A percentile compares a stretch with the other conserved stretches of the same genome.
Conservation (phyloP, 805 yeast species). For the Hanseniaspora occidentalis region DNA sequence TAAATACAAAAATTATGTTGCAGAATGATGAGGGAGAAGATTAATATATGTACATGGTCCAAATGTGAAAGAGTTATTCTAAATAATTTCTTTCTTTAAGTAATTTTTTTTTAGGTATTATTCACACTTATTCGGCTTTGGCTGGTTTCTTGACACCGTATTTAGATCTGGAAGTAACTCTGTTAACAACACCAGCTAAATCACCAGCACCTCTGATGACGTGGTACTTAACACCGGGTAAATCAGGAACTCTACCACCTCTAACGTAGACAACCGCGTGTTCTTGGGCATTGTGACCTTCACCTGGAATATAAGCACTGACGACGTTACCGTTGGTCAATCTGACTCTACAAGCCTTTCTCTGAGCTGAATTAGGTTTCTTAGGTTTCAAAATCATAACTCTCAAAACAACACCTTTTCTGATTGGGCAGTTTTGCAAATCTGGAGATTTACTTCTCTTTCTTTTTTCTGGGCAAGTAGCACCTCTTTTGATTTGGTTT, state of each 20-base stretch:
- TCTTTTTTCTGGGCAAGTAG: constrained; percentile 32
- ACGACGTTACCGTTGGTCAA: constrained; percentile 80
- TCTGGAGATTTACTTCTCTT: constrained; percentile 62
- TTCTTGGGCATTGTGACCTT: constrained; percentile 96
- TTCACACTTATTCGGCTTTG: constrained; percentile 24
- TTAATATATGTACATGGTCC: background rate
- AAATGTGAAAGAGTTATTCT: no score
- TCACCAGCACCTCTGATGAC: constrained; percentile 88
- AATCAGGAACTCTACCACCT: constrained; percentile 97
- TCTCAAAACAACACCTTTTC: constrained; percentile 85
- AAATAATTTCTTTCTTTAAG: background rate
- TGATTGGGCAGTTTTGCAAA: constrained; percentile 69
- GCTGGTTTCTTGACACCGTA: constrained; percentile 87
- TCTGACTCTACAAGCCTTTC: constrained; percentile 93
- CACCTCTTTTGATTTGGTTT: constrained; percentile 66
- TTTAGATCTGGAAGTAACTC: constrained; percentile 79
- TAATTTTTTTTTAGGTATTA: background rate
- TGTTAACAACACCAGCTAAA: constrained; percentile 87
- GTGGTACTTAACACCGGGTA: constrained; percentile 96
- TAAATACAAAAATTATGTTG: no score
- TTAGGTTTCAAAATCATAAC: constrained; percentile 95
- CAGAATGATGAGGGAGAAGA: no score
- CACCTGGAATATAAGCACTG: constrained; percentile 94
- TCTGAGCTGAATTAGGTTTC: constrained; percentile 96
- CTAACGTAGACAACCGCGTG: constrained; percentile 92